Conservation (phyloP, 805 yeast genomes). For the Yamadazyma philogaea region DNA sequence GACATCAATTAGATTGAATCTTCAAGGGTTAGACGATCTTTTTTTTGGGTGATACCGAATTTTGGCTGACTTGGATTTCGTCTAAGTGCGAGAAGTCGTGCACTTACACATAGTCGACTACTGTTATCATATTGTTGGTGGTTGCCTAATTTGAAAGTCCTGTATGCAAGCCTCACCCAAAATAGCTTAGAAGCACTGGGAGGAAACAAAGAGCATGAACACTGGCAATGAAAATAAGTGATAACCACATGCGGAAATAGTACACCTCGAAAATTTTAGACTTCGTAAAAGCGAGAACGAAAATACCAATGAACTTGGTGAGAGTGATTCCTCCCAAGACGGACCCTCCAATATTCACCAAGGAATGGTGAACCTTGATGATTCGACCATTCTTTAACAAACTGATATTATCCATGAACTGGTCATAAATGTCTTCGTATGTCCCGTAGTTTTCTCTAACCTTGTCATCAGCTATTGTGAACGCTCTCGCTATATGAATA, state of each 20-base stretch:
- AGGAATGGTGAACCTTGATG: conserved; percentile 51
- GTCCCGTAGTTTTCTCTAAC: conserved; percentile 8
- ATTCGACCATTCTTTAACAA: conserved; percentile 9
- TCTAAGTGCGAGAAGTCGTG: conserved; percentile 8
- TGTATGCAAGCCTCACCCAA: conserved; percentile 1
- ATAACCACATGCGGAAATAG: conserved; percentile 93
- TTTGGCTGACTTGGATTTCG: conserved; percentile 2
- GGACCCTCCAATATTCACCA: conserved; percentile 81
- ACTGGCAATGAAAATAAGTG: conserved; percentile 72
- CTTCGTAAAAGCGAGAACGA: conserved; percentile 79
- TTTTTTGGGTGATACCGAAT: background rate
- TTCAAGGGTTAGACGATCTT: conserved; percentile 2
- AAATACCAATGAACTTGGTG: conserved; percentile 85
- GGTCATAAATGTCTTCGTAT: conserved; percentile 11
- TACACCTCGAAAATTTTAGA: conserved; percentile 88
- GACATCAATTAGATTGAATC: conserved; percentile 22
- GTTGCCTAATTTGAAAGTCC: conserved; percentile 1
- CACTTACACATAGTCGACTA: background rate
- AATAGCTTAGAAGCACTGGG: conserved; percentile 51
- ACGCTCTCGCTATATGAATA: conserved; percentile 80
- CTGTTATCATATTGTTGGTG: conserved; percentile 3
- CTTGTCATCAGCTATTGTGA: conserved; percentile 33
- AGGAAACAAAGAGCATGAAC: conserved; percentile 74
- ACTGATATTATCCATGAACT: conserved; percentile 10
- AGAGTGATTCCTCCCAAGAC: conserved; percentile 87